Evolutionary conservation across 352 stramenopile species (phyloP).

Genomic region (Phytopythium kandeliae): DNA sequence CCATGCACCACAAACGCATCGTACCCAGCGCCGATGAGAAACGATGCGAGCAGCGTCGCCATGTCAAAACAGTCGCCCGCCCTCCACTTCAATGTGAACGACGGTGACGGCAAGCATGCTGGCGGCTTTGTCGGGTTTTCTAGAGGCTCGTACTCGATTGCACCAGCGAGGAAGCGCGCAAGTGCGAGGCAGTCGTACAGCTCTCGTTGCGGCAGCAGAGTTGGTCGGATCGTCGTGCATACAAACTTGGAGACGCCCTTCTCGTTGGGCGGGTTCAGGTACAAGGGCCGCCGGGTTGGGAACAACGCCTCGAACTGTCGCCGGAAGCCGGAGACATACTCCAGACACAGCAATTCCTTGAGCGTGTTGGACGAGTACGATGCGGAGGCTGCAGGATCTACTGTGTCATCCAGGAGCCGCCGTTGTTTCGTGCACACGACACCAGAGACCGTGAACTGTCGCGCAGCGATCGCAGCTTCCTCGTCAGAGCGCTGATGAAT

Average conservation of each 20-base stretch:
- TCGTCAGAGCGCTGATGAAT: conserved; percentile 50
- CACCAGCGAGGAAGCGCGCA: conserved; percentile 86
- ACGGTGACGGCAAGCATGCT: conserved; percentile 71
- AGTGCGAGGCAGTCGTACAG: conserved; percentile 89
- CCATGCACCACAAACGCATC: conserved; percentile 94
- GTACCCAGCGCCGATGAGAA: conserved; percentile 92
- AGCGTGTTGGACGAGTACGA: conserved; percentile 62
- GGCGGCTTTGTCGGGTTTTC: conserved; percentile 73
- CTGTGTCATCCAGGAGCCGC: conserved; percentile 57
- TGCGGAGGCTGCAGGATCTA: conserved; percentile 15
- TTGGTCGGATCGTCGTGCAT: conserved; percentile 92
- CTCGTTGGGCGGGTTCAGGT: conserved; percentile 90
- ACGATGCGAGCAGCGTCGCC: conserved; percentile 83
- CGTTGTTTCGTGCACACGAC: conserved; percentile 79
- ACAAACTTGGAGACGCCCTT: conserved; percentile 92
- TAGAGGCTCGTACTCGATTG: conserved; percentile 93
- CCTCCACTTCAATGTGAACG: conserved; percentile 84
- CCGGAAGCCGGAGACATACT: conserved; percentile 92
- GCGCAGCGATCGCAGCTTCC: conserved; percentile 42
- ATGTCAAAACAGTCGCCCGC: conserved; percentile 93
- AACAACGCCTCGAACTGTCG: conserved; percentile 89
- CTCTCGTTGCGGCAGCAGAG: conserved; percentile 87
- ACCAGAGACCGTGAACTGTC: conserved; percentile 69
- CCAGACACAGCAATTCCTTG: conserved; percentile 91
- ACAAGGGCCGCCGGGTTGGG: conserved; percentile 62